These are phyloP conservation scores for Trichoderma gracile DNA, from an alignment of 2,329 filamentous ascomycete genomes.

Conservation along the genomic window DNA sequence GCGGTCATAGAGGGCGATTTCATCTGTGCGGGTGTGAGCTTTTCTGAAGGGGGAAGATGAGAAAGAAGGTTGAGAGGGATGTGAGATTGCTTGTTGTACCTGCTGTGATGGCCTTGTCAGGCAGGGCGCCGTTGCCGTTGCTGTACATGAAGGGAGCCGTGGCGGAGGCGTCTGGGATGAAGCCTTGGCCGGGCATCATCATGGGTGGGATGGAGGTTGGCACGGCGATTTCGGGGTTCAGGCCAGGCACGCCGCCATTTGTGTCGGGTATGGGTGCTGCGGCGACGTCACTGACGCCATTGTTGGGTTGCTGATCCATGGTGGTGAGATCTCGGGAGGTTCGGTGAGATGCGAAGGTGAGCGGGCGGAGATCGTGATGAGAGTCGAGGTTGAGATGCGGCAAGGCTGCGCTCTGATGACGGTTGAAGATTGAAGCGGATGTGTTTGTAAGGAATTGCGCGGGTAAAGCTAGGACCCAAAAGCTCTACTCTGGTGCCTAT, in stretches of 20 bases:
- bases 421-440: neutral
- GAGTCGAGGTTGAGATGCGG: neutral
- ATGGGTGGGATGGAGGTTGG: constrained; percentile 16
- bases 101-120: constrained; percentile 37
- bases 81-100: constrained; percentile 32
- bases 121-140: constrained; percentile 34
- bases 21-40: constrained; percentile 57
- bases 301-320: constrained; percentile 26
- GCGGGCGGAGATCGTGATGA: neutral
- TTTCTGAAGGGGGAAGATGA: neutral
- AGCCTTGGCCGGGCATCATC: constrained; percentile 29
- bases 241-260: constrained; percentile 19
- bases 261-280: constrained; percentile 7
- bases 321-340: neutral
- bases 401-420: constrained; percentile 17
- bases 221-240: constrained; percentile 21
- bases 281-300: constrained; percentile 18
- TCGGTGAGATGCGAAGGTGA: neutral
- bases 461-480: neutral
- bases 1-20: constrained; percentile 95
- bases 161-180: constrained; percentile 34
- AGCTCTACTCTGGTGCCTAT: neutral
- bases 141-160: constrained; percentile 38
- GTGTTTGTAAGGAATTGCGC: neutral
- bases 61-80: neutral